phyloP scores from a whole-genome alignment of 176 grass and related monocot genomes.

The Paspalum vaginatum region DNA sequence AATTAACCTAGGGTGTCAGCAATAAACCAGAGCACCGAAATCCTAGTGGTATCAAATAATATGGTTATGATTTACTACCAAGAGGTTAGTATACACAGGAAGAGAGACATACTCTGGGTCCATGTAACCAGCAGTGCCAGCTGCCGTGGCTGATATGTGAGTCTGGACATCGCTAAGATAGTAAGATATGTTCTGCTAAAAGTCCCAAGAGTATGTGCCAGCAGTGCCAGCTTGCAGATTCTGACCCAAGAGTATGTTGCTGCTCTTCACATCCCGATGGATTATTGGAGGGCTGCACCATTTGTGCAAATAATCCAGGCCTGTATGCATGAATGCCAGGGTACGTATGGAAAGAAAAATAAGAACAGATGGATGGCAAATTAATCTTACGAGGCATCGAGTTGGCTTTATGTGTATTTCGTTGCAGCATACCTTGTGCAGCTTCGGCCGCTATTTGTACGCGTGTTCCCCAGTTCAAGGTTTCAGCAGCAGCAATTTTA shows the following conservation, averaged over 20 bases:
- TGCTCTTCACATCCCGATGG: constrained; percentile 58
- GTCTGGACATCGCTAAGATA: constrained; percentile 13
- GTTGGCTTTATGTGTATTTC: neutral
- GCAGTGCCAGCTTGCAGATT: too few species aligned
- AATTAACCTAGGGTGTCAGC: too few species aligned
- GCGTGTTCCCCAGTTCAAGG: constrained; percentile 46
- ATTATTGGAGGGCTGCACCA: constrained; percentile 38
- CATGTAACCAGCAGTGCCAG: constrained; percentile 59
- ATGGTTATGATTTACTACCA: too few species aligned
- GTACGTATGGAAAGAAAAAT: neutral
- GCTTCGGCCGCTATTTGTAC: constrained; percentile 41
- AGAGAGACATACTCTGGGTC: constrained; percentile 55
- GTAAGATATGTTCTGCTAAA: constrained; percentile 38
- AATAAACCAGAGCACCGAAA: neutral
- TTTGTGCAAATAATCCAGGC: constrained; percentile 60
- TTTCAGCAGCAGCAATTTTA: neutral
- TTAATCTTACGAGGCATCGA: neutral
- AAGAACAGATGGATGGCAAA: too few species aligned
- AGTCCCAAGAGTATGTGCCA: too few species aligned
- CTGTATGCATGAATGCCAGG: constrained; percentile 1
- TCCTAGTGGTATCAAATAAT: too few species aligned
- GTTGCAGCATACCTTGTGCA: constrained; percentile 50
- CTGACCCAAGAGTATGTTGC: constrained; percentile 52
- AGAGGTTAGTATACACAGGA: neutral
- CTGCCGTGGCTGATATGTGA: constrained; percentile 28